Percentiles rank a stretch among this genome's conserved stretches.
phyloP scores from a whole-genome alignment of 192 early-diverging fungal genomes.

The Backusella westeae region DNA sequence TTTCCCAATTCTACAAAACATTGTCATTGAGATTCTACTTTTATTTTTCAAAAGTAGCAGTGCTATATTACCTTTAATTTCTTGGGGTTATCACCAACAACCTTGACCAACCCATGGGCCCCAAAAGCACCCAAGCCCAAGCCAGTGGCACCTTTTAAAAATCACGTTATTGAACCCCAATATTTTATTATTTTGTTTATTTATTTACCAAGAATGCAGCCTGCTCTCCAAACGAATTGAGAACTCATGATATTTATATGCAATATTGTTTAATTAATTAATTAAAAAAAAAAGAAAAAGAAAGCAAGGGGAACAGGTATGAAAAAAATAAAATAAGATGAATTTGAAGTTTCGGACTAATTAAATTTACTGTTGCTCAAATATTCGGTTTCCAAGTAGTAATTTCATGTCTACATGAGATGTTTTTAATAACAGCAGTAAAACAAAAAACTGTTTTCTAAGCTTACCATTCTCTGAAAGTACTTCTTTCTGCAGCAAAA shows the following conservation, averaged over 20 bases:
- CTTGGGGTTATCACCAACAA: constrained; percentile 24
- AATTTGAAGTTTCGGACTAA: too few relatives aligned
- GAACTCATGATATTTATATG: constrained; percentile 5
- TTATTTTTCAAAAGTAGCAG: background rate
- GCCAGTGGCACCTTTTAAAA: constrained; percentile 6
- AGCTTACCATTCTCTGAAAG: constrained; percentile 74
- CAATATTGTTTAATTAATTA: too few relatives aligned
- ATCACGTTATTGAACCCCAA: too few relatives aligned
- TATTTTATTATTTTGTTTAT: background rate
- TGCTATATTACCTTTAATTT: constrained; percentile 20
- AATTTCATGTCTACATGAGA: too few relatives aligned
- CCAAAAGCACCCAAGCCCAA: constrained; percentile 47
- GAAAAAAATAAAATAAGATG: too few relatives aligned
- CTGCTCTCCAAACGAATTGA: constrained; percentile 24
- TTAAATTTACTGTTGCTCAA: too few relatives aligned
- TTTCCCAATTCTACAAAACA: constrained; percentile 41
- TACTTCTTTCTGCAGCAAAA: constrained; percentile 96
- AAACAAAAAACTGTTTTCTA: too few relatives aligned
- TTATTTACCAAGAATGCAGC: constrained; percentile 17
- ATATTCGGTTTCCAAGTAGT: too few relatives aligned
- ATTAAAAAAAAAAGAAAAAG: too few relatives aligned
- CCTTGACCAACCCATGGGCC: constrained; percentile 40
- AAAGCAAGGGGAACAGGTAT: too few relatives aligned
- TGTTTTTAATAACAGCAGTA: too few relatives aligned
- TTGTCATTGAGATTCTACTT: too few relatives aligned